A percentile compares a stretch with the other conserved stretches of the same genome.
Evolutionary conservation across 2,329 filamentous ascomycete species (phyloP).

Genomic region (Calonectria hongkongensis): DNA sequence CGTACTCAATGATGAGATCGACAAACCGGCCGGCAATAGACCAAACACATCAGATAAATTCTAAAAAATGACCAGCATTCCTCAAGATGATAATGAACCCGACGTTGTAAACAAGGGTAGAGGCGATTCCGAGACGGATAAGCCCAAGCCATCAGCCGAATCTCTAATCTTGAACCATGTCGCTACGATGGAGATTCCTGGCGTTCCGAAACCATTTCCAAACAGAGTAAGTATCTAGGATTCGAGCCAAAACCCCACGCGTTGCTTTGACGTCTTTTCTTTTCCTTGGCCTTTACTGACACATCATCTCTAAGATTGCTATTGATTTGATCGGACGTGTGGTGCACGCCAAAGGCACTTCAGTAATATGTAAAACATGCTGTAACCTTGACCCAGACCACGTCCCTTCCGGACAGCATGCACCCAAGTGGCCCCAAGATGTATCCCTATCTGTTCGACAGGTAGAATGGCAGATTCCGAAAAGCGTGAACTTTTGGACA

Average conservation of each 20-base stretch:
- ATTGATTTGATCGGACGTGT: not conserved
- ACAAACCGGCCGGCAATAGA: not conserved
- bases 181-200: not conserved
- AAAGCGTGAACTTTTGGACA: conserved; percentile 6
- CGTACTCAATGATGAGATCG: not conserved
- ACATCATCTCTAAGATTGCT: not conserved
- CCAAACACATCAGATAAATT: not conserved
- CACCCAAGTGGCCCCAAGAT: conserved; percentile 6
- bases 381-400: conserved; percentile 1
- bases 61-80: not conserved
- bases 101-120: too few relatives aligned
- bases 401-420: not conserved
- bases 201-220: not conserved
- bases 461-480: not conserved
- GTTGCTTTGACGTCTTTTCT: not conserved
- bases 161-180: not conserved
- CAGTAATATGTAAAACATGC: conserved; percentile 9
- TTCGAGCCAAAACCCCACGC: not conserved
- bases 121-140: too few relatives aligned
- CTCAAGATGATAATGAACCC: not conserved
- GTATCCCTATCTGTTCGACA: not conserved
- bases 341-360: conserved; percentile 1
- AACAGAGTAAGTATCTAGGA: not conserved
- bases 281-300: not conserved
- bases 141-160: not conserved